Conservation (phyloP, 495 filamentous ascomycete species). For the Aspergillus sparsus region DNA sequence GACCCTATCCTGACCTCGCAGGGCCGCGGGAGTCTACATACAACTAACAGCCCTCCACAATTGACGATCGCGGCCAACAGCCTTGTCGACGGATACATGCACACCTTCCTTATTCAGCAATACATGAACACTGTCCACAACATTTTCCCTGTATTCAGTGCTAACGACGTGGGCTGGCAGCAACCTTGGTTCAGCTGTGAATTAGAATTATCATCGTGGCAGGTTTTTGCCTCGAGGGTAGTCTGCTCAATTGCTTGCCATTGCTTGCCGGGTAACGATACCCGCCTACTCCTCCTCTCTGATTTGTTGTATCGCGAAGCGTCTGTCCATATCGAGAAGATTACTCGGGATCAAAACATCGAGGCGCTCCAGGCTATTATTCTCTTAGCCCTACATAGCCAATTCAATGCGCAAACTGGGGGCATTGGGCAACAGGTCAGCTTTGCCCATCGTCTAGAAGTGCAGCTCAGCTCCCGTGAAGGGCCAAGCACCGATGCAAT, state of each 20-base stretch:
- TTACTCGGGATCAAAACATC: background rate
- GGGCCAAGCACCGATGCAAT: background rate
- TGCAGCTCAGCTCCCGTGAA: background rate
- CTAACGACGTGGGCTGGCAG: background rate
- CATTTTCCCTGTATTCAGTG: background rate
- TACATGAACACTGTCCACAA: background rate
- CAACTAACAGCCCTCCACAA: background rate
- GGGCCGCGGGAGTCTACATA: background rate
- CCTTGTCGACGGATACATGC: background rate
- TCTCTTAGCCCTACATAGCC: background rate
- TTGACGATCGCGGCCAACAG: background rate
- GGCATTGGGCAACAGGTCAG: background rate
- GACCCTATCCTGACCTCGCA: no score
- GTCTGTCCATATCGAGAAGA: background rate
- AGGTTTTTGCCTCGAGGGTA: background rate
- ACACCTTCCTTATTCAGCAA: background rate
- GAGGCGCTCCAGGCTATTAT: background rate
- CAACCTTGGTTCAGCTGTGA: no score
- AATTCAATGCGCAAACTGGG: background rate
- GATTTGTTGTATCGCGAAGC: background rate
- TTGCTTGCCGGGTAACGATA: background rate
- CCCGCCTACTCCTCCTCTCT: background rate
- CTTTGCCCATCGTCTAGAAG: background rate
- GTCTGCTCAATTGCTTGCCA: background rate
- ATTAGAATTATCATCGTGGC: background rate